Evolutionary conservation across 768 basidiomycete species (phyloP).

Genomic region (Leccinum subgranulosum): DNA sequence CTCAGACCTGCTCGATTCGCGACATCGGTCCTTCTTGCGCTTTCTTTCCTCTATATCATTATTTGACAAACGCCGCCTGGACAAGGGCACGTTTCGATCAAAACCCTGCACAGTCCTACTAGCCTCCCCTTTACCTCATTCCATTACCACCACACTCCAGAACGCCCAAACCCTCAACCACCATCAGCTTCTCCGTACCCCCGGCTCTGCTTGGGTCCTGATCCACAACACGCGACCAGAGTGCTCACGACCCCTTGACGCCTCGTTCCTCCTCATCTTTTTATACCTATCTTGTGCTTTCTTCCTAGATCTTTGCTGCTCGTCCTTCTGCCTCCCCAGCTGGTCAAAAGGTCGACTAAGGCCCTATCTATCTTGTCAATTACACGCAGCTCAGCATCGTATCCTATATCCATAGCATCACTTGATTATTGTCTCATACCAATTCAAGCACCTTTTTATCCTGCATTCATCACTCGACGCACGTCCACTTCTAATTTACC

Average conservation of each 20-base stretch:
- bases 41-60: constrained; percentile 27
- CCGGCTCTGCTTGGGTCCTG: constrained; percentile 27
- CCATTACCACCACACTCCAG: constrained; percentile 36
- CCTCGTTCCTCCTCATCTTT: constrained; percentile 41
- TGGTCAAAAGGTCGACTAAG: constrained; percentile 36
- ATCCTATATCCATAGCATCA: constrained; percentile 41
- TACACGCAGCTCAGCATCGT: constrained; percentile 38
- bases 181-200: constrained; percentile 30
- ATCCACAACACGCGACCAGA: constrained; percentile 39
- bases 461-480: constrained; percentile 43
- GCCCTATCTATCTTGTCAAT: constrained; percentile 38
- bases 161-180: constrained; percentile 36
- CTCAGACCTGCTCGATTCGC: constrained; percentile 19
- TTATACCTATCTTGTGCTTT: constrained; percentile 53
- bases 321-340: constrained; percentile 33
- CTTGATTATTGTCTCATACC: constrained; percentile 49
- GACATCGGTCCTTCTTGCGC: constrained; percentile 18
- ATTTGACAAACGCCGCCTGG: constrained; percentile 50
- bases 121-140: constrained; percentile 62
- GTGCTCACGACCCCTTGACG: constrained; percentile 59
- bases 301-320: constrained; percentile 37
- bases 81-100: constrained; percentile 79
- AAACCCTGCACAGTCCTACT: constrained; percentile 50
- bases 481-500: constrained; percentile 45
- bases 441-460: constrained; percentile 44